A percentile compares a stretch with the other conserved stretches of the same genome.
Evolutionary conservation across 2,329 filamentous ascomycete species (phyloP).

Genomic region (Scytalidium lignicola): DNA sequence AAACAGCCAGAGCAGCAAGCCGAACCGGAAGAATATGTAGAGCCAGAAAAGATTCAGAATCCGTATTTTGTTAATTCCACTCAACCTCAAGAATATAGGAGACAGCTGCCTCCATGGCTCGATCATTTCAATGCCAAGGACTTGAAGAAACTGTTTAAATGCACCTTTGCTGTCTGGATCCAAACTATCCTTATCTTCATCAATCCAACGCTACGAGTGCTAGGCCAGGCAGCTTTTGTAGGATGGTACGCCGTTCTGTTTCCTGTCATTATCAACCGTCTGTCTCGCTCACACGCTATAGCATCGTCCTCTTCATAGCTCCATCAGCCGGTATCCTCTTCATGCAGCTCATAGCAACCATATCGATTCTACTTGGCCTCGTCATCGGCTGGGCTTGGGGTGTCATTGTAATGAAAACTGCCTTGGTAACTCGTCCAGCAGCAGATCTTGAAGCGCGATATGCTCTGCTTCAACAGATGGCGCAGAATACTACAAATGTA

Average conservation of each 20-base stretch:
- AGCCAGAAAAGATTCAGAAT: too few species aligned
- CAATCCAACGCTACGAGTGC: conserved; percentile 31
- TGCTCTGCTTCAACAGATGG: conserved; percentile 30
- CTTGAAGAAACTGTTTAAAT: conserved; percentile 41
- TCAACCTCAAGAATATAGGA: too few species aligned
- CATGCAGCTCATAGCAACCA: conserved; percentile 36
- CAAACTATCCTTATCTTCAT: conserved; percentile 42
- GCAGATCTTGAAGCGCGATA: conserved; percentile 31
- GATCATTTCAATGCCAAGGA: conserved; percentile 43
- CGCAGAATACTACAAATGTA: conserved; percentile 5
- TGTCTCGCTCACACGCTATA: not conserved
- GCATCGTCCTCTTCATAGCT: conserved; percentile 37
- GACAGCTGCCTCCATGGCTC: conserved; percentile 24
- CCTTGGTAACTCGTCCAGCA: conserved; percentile 35
- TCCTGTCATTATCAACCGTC: too few species aligned
- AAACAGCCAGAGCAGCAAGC: too few species aligned
- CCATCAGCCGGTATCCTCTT: conserved; percentile 41
- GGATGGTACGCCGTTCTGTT: conserved; percentile 9
- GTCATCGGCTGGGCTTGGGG: conserved; percentile 46
- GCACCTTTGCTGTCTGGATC: conserved; percentile 41
- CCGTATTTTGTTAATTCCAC: too few species aligned
- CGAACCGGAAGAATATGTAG: too few species aligned
- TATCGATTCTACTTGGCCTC: conserved; percentile 41
- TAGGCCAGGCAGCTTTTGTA: conserved; percentile 43
- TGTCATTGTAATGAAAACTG: conserved; percentile 42